These are phyloP conservation scores for Penicillium samsonianum DNA, from an alignment of 495 filamentous ascomycete genomes.

Conservation along the genomic window DNA sequence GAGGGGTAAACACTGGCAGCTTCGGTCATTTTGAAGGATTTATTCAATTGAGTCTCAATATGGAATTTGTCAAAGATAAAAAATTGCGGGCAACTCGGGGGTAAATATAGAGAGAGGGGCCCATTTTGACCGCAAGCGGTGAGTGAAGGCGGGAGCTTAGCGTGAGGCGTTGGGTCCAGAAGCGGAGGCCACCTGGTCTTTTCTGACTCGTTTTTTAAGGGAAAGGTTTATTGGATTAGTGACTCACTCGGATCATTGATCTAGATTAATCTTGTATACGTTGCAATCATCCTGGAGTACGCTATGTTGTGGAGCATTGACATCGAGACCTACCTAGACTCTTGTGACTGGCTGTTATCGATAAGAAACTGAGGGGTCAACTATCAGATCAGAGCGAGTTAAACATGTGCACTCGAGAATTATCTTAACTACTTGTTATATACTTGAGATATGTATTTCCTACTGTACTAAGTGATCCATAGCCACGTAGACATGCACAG, in stretches of 20 bases:
- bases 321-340: background rate
- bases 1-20: constrained; percentile 66
- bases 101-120: constrained; percentile 26
- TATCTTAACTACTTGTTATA: background rate
- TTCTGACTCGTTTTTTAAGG: background rate
- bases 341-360: constrained; percentile 17
- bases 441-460: background rate
- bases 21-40: constrained; percentile 38
- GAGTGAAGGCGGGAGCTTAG: constrained; percentile 24
- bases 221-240: background rate
- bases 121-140: constrained; percentile 40
- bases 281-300: background rate
- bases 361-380: constrained; percentile 18
- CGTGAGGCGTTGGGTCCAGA: constrained; percentile 17
- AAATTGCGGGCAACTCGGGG: constrained; percentile 12
- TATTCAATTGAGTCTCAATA: constrained; percentile 2
- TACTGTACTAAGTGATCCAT: background rate
- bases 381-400: background rate
- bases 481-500: background rate
- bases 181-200: constrained; percentile 16
- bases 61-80: constrained; percentile 6
- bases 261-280: background rate
- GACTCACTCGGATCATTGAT: background rate
- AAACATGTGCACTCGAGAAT: background rate
- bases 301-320: background rate